Evolutionary conservation across 1,284 basidiomycete genomes (phyloP), one percentile per base, ranked within the genome.

Genomic region (Coriolopsis trogii): DNA sequence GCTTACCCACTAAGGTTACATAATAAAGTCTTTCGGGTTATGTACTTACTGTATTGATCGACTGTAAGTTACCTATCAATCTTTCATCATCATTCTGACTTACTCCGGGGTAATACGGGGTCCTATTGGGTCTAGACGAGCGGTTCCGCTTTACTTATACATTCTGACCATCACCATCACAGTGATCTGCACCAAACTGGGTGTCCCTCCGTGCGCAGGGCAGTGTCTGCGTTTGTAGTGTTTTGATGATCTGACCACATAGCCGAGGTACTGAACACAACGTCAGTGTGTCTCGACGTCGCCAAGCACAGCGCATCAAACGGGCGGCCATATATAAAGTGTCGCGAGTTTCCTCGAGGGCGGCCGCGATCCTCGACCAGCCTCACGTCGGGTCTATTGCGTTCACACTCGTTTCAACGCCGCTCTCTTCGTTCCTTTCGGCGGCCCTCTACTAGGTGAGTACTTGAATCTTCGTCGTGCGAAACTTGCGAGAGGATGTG

Each of bases 261-360:
- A n/a, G n/a, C n/a, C n/a, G 23, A 25, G 43, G 12, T 38, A 40
- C 38, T 12, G 33, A 26, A 48, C 40, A n/a, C n/a, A n/a, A 51
- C 54, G 46, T 48, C 50, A 45, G 28, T 21, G n/a, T n/a, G 31
- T 25, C 26, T 20, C 16, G 36, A 44, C 46, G 56, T 58, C 45
- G 53, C 36, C 40, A 55, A 38, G 50, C 30, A 48, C 53, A 52
- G 53, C 50, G 50, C 56, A 58, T 58, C 56, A 58, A 28, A 21
- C 41, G 13, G 48, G 44, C 44, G 40, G 43, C n/a, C 25, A 15
- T 57, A 58, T 49, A 58, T 41, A 47, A 34, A 4, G 8, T 45
- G 18, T 5, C 37, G 34, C n/a, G n/a, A n/a, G n/a, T n/a, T n/a
- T n/a, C 20, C 34, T 33, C 29, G 25, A 15, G 28, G 26, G 21